These are phyloP conservation scores for Pseudisothecium myosuroides DNA, from an alignment of 225 moss, liverwort and hornwort species.

Conservation along the genomic window DNA sequence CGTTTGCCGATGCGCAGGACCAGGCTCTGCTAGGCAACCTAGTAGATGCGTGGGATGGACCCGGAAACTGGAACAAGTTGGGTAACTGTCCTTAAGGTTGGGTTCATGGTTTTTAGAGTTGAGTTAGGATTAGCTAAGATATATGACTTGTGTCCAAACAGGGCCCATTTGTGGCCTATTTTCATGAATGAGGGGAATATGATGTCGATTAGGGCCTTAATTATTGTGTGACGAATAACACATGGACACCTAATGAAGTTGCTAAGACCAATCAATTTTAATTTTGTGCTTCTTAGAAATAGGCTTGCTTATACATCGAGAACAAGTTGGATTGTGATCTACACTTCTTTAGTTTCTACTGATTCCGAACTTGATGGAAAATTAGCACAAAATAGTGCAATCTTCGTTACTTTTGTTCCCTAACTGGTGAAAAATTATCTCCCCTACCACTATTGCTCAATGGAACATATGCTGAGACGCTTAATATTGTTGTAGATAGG, in stretches of 20 bases:
- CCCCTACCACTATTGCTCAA: too few relatives aligned
- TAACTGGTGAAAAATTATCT: neutral
- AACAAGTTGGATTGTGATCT: neutral
- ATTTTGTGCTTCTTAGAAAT: too few relatives aligned
- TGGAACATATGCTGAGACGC: too few relatives aligned
- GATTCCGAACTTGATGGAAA: neutral
- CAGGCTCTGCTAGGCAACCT: neutral
- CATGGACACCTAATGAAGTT: too few relatives aligned
- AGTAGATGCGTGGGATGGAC: neutral
- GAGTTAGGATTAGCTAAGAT: neutral
- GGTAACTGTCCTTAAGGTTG: neutral
- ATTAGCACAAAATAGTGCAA: neutral
- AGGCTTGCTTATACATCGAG: too few relatives aligned
- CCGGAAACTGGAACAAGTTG: neutral
- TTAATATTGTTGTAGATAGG: too few relatives aligned
- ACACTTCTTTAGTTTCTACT: neutral
- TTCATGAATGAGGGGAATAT: too few relatives aligned
- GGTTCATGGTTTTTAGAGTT: neutral
- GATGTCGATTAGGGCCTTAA: too few relatives aligned
- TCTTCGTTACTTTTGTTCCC: neutral
- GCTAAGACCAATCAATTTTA: too few relatives aligned
- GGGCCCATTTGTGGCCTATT: too few relatives aligned
- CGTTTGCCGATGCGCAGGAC: neutral
- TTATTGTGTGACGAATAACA: too few relatives aligned
- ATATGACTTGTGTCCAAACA: too few relatives aligned